A percentile compares a stretch with the other conserved stretches of the same genome.
phyloP scores from a whole-genome alignment of 805 yeast genomes.

The Priceomyces castillae region DNA sequence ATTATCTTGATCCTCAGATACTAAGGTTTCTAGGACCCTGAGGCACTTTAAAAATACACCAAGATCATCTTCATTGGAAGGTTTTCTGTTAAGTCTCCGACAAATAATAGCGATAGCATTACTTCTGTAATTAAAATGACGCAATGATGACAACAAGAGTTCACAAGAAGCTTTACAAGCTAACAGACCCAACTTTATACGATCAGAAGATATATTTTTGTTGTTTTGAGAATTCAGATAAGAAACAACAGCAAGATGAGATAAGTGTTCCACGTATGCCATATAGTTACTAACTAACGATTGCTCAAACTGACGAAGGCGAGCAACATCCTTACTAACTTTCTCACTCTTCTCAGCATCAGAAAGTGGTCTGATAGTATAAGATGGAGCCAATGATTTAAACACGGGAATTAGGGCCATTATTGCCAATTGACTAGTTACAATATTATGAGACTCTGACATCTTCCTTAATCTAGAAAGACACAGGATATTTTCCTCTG shows the following conservation, averaged over 20 bases:
- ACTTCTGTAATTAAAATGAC: conserved; percentile 78
- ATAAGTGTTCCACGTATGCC: conserved; percentile 58
- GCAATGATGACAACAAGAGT: conserved; percentile 55
- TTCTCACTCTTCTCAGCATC: conserved; percentile 80
- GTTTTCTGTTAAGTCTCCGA: conserved; percentile 64
- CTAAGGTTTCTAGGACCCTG: conserved; percentile 62
- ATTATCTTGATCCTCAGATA: conserved; percentile 69
- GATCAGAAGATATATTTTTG: conserved; percentile 28
- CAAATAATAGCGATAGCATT: conserved; percentile 68
- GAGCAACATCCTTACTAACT: conserved; percentile 79
- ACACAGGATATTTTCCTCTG: conserved; percentile 74
- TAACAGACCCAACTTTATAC: conserved; percentile 48
- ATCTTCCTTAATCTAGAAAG: conserved; percentile 67
- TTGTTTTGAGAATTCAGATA: conserved; percentile 36
- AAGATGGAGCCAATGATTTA: conserved; percentile 83
- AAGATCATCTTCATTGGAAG: conserved; percentile 46
- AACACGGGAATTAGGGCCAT: conserved; percentile 81
- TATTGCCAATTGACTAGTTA: conserved; percentile 67
- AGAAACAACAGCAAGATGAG: conserved; percentile 40
- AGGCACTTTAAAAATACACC: conserved; percentile 57
- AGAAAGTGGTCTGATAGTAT: conserved; percentile 76
- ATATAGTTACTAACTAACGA: conserved; percentile 66
- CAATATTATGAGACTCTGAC: conserved; percentile 65
- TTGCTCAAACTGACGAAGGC: conserved; percentile 78
- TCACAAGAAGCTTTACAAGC: conserved; percentile 82